Evolutionary conservation across 495 filamentous ascomycete genomes (phyloP).

Genomic region (Neurospora cerealis): DNA sequence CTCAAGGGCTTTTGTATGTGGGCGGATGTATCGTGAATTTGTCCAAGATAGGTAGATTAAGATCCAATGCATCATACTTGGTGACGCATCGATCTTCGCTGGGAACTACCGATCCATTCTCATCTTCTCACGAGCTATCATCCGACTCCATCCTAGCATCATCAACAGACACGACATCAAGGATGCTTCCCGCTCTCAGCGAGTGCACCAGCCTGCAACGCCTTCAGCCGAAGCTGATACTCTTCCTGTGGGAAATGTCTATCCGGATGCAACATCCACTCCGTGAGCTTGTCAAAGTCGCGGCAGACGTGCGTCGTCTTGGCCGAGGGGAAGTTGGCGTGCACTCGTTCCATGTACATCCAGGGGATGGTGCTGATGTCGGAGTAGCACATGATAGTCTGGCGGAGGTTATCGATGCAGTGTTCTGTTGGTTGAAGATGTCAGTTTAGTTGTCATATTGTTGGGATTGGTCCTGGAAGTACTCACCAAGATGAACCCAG

Average conservation of each 20-base stretch:
- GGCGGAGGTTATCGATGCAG: constrained; percentile 27
- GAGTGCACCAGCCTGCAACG: background rate
- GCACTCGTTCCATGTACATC: background rate
- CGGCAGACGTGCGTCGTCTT: constrained; percentile 5
- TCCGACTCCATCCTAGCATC: background rate
- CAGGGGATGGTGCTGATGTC: constrained; percentile 14
- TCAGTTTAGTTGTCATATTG: background rate
- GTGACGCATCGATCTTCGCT: background rate
- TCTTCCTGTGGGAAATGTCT: constrained; percentile 4
- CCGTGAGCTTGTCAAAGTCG: constrained; percentile 2
- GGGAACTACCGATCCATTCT: background rate
- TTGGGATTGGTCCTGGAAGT: background rate
- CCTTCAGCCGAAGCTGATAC: background rate
- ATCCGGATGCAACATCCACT: constrained; percentile 1
- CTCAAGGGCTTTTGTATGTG: background rate
- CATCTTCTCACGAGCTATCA: background rate
- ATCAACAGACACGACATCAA: background rate
- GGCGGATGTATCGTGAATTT: background rate
- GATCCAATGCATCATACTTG: background rate
- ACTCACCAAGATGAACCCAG: constrained; percentile 1
- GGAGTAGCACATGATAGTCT: constrained; percentile 22
- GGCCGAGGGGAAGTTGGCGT: constrained; percentile 1
- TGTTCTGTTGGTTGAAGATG: constrained; percentile 2
- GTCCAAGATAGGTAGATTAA: background rate
- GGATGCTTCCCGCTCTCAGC: background rate